A percentile compares a stretch with the other conserved stretches of the same genome.
Conservation (phyloP, 768 basidiomycete genomes). For the Amyloporia xantha region DNA sequence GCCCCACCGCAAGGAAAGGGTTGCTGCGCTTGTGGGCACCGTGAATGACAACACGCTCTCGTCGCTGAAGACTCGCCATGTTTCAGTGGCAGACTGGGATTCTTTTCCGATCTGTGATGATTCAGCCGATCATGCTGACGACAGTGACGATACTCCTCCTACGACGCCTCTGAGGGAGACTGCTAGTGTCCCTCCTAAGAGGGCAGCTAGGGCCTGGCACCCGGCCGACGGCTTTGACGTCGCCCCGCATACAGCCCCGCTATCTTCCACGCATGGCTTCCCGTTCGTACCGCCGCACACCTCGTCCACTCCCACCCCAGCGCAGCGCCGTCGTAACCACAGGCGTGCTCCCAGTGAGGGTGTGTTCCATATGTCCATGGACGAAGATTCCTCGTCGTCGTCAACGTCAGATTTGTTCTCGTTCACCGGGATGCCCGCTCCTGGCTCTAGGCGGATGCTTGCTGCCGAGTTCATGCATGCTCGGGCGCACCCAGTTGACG, state of each 20-base stretch:
- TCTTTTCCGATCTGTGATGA: slow-evolving; percentile 73
- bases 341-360: slow-evolving; percentile 64
- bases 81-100: slow-evolving; percentile 15
- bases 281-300: slow-evolving; percentile 30
- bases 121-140: slow-evolving; percentile 39
- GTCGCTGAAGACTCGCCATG: slow-evolving; percentile 23
- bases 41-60: background rate
- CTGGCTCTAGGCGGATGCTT: slow-evolving; percentile 7
- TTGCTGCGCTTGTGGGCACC: slow-evolving; percentile 2
- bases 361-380: slow-evolving; percentile 69
- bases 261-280: slow-evolving; percentile 32
- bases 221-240: slow-evolving; percentile 25
- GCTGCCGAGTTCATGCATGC: background rate
- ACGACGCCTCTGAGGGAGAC: slow-evolving; percentile 48
- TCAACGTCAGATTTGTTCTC: slow-evolving; percentile 30
- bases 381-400: slow-evolving; percentile 51
- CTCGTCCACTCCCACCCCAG: slow-evolving; percentile 32
- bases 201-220: slow-evolving; percentile 27
- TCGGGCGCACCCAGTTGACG: background rate
- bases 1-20: background rate
- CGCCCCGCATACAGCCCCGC: slow-evolving; percentile 44
- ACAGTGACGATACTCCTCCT: slow-evolving; percentile 36
- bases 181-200: background rate
- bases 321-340: slow-evolving; percentile 36
- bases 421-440: slow-evolving; percentile 23